Evolutionary conservation across 2,329 filamentous ascomycete genomes (phyloP).

Genomic region (Sarocladiaceae sp.): DNA sequence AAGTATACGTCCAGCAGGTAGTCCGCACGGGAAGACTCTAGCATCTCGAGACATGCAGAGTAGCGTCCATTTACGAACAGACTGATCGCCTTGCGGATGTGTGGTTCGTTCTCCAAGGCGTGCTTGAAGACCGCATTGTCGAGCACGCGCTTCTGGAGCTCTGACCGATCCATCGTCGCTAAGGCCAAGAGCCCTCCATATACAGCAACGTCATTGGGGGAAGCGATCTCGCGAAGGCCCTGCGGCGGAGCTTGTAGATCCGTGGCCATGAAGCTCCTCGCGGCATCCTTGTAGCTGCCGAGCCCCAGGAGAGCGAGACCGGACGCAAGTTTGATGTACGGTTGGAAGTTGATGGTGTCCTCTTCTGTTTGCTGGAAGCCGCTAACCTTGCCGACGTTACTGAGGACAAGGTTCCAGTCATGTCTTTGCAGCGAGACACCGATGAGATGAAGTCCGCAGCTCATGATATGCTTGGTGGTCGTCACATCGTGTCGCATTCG

Average conservation of each 20-base stretch:
- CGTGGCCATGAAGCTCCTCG: slow-evolving; percentile 55
- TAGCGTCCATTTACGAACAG: slow-evolving; percentile 91
- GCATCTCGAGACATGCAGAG: slow-evolving; percentile 71
- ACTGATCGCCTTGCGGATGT: slow-evolving; percentile 83
- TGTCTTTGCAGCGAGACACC: slow-evolving; percentile 67
- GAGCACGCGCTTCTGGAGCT: slow-evolving; percentile 69
- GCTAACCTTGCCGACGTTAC: slow-evolving; percentile 56
- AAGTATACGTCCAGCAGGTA: slow-evolving; percentile 89
- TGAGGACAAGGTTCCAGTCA: slow-evolving; percentile 67
- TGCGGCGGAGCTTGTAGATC: slow-evolving; percentile 26
- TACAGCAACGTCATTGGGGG: slow-evolving; percentile 80
- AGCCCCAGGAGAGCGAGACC: slow-evolving; percentile 44
- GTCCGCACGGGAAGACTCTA: slow-evolving; percentile 76
- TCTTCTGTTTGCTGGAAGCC: slow-evolving; percentile 42
- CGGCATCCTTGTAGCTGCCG: slow-evolving; percentile 54
- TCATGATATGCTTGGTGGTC: slow-evolving; percentile 73
- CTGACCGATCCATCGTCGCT: slow-evolving; percentile 76
- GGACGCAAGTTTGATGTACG: slow-evolving; percentile 46
- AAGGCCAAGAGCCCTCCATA: slow-evolving; percentile 89
- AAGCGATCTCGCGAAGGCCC: slow-evolving; percentile 66
- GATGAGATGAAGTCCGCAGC: slow-evolving; percentile 74
- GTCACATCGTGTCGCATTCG: slow-evolving; percentile 90
- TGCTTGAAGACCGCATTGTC: slow-evolving; percentile 75
- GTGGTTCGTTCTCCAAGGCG: slow-evolving; percentile 87
- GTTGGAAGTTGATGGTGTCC: slow-evolving; percentile 30